Conservation (phyloP, 106 monocot species). For the Acanthochlamys bracteata region DNA sequence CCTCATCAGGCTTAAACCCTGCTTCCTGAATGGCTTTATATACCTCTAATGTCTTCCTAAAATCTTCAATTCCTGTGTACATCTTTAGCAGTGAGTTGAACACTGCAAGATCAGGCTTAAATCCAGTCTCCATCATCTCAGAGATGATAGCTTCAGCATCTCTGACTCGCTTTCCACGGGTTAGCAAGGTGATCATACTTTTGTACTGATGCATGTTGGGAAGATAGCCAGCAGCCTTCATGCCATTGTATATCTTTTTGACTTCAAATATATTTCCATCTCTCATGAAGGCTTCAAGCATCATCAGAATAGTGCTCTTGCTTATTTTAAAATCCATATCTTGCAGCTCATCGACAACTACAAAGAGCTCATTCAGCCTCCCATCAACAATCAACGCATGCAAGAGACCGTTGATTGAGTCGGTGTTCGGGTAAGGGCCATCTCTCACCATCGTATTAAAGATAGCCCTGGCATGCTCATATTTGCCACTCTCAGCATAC, state of each 20-base stretch:
- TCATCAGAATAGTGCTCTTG: conserved; percentile 81
- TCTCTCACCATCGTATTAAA: conserved; percentile 87
- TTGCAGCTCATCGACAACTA: conserved; percentile 90
- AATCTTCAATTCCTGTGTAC: conserved; percentile 67
- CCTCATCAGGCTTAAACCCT: conserved; percentile 54
- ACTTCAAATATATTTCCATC: conserved; percentile 91
- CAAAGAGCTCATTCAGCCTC: conserved; percentile 77
- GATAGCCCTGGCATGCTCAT: conserved; percentile 84
- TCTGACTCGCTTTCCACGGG: conserved; percentile 67
- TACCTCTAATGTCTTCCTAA: conserved; percentile 51
- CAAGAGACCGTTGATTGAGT: conserved; percentile 84
- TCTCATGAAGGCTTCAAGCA: conserved; percentile 88
- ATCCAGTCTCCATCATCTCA: conserved; percentile 81
- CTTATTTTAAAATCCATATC: conserved; percentile 94
- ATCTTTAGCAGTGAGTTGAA: conserved; percentile 78
- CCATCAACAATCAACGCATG: conserved; percentile 77
- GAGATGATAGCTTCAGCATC: conserved; percentile 77
- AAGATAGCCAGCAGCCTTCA: conserved; percentile 92
- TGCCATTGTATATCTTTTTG: conserved; percentile 92
- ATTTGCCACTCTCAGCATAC: conserved; percentile 80
- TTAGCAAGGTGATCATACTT: conserved; percentile 74
- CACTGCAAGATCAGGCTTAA: conserved; percentile 69
- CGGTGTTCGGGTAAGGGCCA: conserved; percentile 70
- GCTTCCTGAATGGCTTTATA: conserved; percentile 50
- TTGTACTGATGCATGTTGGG: conserved; percentile 85